These are phyloP conservation scores for Neurospora intermedia DNA, from an alignment of 495 filamentous ascomycete species.

Conservation along the genomic window DNA sequence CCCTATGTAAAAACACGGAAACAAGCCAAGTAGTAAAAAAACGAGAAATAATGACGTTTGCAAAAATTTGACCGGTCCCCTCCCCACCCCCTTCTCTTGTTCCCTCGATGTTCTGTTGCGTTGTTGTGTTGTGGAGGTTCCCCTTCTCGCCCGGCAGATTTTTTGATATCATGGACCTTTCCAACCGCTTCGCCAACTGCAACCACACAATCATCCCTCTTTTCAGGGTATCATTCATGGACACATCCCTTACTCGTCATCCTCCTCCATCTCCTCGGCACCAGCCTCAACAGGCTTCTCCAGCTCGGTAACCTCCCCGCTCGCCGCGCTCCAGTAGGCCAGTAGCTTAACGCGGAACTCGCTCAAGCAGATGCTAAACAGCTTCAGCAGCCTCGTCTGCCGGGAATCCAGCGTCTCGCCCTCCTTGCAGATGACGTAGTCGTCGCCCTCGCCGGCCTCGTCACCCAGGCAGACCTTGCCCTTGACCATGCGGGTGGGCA, in stretches of 20 bases:
- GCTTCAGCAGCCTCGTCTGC: constrained; percentile 86
- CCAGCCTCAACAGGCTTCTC: constrained; percentile 40
- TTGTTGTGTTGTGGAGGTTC: too few species aligned
- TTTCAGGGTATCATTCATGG: too few species aligned
- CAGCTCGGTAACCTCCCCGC: constrained; percentile 49
- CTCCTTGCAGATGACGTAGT: constrained; percentile 65
- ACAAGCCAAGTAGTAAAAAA: not conserved
- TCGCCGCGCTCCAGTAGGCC: constrained; percentile 59
- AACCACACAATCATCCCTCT: too few species aligned
- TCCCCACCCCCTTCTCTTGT: not conserved
- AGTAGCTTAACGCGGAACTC: constrained; percentile 76
- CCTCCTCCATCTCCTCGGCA: constrained; percentile 15
- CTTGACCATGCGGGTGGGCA: constrained; percentile 79
- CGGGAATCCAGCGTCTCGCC: constrained; percentile 75
- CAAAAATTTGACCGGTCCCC: not conserved
- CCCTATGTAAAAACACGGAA: not conserved
- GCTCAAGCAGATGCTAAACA: constrained; percentile 78
- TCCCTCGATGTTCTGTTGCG: not conserved
- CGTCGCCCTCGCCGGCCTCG: constrained; percentile 36
- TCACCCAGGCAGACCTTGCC: constrained; percentile 77
- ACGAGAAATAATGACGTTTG: not conserved
- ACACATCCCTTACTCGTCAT: constrained; percentile 4
- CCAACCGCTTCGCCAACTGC: not conserved
- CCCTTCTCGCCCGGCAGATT: too few species aligned
- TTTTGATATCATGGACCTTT: not conserved